Evolutionary conservation across 2,329 filamentous ascomycete genomes (phyloP).

Genomic region (Coleophoma crateriformis): DNA sequence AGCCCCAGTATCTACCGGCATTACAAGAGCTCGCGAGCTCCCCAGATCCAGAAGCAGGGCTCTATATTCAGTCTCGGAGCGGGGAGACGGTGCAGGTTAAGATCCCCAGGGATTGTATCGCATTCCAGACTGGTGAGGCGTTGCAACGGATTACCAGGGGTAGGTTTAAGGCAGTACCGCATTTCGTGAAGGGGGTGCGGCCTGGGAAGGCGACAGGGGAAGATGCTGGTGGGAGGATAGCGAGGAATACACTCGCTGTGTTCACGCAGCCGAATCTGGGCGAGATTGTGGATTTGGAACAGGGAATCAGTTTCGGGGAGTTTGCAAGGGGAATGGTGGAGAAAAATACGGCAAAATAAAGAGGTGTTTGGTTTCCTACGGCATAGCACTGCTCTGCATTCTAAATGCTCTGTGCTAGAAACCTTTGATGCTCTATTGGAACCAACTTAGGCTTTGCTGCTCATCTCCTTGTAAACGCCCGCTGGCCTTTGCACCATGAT

Average conservation of each 20-base stretch:
- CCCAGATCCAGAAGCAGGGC: slow-evolving; percentile 76
- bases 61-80: slow-evolving; percentile 89
- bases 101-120: slow-evolving; percentile 86
- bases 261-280: slow-evolving; percentile 95
- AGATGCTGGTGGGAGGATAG: slow-evolving; percentile 47
- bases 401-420: neutral
- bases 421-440: too few species aligned
- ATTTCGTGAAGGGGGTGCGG: slow-evolving; percentile 81
- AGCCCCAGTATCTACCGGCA: slow-evolving; percentile 33
- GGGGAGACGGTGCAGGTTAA: slow-evolving; percentile 83
- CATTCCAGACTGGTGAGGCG: slow-evolving; percentile 93
- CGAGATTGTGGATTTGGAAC: slow-evolving; percentile 66
- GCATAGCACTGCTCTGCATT: neutral
- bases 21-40: slow-evolving; percentile 68
- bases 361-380: neutral
- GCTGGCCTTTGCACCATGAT: too few species aligned
- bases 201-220: slow-evolving; percentile 34
- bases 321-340: slow-evolving; percentile 49
- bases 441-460: too few species aligned
- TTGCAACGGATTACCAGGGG: slow-evolving; percentile 88
- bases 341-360: slow-evolving; percentile 27
- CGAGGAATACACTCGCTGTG: slow-evolving; percentile 85
- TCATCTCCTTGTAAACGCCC: too few species aligned
- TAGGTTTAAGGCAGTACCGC: slow-evolving; percentile 87
- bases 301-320: slow-evolving; percentile 66